These are phyloP conservation scores for Phytophthora kernoviae DNA, from an alignment of 352 stramenopile genomes.

Conservation along the genomic window DNA sequence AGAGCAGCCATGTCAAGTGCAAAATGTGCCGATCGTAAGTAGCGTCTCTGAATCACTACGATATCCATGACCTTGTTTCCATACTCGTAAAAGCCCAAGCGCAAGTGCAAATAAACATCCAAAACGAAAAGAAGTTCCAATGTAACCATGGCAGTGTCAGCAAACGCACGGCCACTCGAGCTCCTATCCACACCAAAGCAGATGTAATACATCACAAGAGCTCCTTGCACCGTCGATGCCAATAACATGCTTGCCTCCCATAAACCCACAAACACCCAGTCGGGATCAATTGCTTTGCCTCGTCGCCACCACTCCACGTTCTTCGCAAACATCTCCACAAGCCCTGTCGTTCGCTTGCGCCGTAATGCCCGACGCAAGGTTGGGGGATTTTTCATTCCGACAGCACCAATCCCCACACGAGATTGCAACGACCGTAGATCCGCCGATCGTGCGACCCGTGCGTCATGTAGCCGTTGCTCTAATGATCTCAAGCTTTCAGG, in stretches of 20 bases:
- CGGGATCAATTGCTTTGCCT: conserved; percentile 49
- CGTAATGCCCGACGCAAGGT: conserved; percentile 25
- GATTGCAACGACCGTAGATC: conserved; percentile 36
- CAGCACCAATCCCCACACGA: conserved; percentile 11
- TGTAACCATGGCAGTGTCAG: conserved; percentile 38
- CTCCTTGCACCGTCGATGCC: conserved; percentile 43
- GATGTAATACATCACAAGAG: conserved; percentile 52
- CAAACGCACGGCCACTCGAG: conserved; percentile 17
- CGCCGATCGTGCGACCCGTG: conserved; percentile 32
- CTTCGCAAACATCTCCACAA: conserved; percentile 25
- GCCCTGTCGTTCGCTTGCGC: conserved; percentile 21
- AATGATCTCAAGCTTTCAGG: conserved; percentile 30
- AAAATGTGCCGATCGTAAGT: conserved; percentile 48
- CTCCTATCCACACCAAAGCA: conserved; percentile 43
- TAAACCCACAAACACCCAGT: conserved; percentile 44
- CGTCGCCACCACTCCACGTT: conserved; percentile 39
- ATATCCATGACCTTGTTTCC: conserved; percentile 72
- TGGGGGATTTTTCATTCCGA: conserved; percentile 25
- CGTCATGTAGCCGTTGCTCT: conserved; percentile 33
- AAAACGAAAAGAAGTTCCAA: conserved; percentile 54
- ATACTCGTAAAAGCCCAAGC: conserved; percentile 64
- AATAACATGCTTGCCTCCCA: conserved; percentile 60
- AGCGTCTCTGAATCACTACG: conserved; percentile 41
- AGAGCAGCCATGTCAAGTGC: conserved; percentile 48
- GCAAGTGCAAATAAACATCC: conserved; percentile 55